phyloP scores from a whole-genome alignment of 2,329 filamentous ascomycete species.

The Cordyceps pruinosa region DNA sequence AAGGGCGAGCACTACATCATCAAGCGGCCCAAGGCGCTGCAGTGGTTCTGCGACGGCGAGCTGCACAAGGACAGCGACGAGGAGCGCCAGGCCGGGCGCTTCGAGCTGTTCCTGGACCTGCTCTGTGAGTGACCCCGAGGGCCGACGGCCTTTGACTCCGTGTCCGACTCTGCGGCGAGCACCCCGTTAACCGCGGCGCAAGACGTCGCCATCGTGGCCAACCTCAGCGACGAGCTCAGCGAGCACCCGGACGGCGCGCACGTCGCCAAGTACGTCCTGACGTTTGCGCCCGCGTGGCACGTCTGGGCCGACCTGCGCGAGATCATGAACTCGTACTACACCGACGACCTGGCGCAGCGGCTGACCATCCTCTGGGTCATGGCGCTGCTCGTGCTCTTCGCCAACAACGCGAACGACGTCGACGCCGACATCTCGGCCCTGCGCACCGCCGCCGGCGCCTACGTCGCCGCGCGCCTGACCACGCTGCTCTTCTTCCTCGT shows the following conservation, averaged over 20 bases:
- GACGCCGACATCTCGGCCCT: constrained; percentile 37
- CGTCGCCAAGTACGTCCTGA: constrained; percentile 41
- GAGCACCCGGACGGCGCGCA: constrained; percentile 37
- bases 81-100: constrained; percentile 38
- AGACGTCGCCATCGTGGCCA: constrained; percentile 43
- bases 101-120: constrained; percentile 44
- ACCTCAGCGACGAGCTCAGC: constrained; percentile 41
- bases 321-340: constrained; percentile 47
- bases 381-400: constrained; percentile 41
- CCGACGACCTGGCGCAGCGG: constrained; percentile 41
- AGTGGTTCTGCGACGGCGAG: constrained; percentile 38
- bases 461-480: constrained; percentile 37
- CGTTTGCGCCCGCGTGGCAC: constrained; percentile 42
- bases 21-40: constrained; percentile 33
- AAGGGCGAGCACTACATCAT: constrained; percentile 28
- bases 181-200: neutral
- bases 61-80: constrained; percentile 35
- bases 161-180: too few relatives aligned
- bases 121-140: constrained; percentile 35
- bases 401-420: constrained; percentile 39
- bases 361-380: constrained; percentile 44
- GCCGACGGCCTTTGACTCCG: too few relatives aligned
- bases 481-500: constrained; percentile 33
- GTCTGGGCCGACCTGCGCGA: constrained; percentile 44
- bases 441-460: constrained; percentile 39